A percentile compares a stretch with the other conserved stretches of the same genome.
These are phyloP conservation scores for Nephelium lappaceum DNA, from an alignment of 345 rosid genomes.

Conservation along the genomic window DNA sequence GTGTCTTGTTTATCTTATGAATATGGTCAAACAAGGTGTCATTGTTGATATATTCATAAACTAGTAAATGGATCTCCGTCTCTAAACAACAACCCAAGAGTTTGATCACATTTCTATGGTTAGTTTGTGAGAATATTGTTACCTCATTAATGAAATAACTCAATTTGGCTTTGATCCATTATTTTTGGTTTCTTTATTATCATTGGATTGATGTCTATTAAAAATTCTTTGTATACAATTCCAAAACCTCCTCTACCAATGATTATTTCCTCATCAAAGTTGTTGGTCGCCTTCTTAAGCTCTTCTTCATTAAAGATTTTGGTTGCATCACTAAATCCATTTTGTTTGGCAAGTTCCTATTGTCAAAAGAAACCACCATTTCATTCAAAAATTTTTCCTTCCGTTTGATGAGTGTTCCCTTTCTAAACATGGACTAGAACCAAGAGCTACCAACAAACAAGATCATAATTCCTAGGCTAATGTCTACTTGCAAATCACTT, in stretches of 20 bases:
- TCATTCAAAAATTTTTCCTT: conserved; percentile 22
- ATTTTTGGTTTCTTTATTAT: conserved; percentile 28
- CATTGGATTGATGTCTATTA: conserved; percentile 6
- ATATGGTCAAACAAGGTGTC: too few relatives aligned
- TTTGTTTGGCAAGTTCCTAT: conserved; percentile 14
- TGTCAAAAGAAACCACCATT: conserved; percentile 33
- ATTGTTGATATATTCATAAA: too few relatives aligned
- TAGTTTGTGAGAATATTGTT: too few relatives aligned
- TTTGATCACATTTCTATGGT: too few relatives aligned
- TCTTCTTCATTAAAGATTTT: conserved; percentile 24
- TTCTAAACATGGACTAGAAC: conserved; percentile 14
- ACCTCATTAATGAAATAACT: not conserved
- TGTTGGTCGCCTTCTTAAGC: conserved; percentile 38
- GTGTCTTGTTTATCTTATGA: too few relatives aligned
- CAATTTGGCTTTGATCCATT: conserved; percentile 12
- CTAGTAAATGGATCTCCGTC: too few relatives aligned
- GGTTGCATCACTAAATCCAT: not conserved
- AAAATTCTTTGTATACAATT: conserved; percentile 24
- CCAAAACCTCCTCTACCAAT: conserved; percentile 34
- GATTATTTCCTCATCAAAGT: conserved; percentile 32
- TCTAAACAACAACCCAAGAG: too few relatives aligned
- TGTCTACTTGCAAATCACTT: conserved; percentile 14
- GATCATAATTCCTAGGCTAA: conserved; percentile 2
- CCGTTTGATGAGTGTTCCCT: conserved; percentile 11
- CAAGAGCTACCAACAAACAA: conserved; percentile 10